Percentiles rank a stretch among this genome's conserved stretches.
Conservation (phyloP, 2,329 filamentous ascomycete species). For the Paecilomyces niveus region DNA sequence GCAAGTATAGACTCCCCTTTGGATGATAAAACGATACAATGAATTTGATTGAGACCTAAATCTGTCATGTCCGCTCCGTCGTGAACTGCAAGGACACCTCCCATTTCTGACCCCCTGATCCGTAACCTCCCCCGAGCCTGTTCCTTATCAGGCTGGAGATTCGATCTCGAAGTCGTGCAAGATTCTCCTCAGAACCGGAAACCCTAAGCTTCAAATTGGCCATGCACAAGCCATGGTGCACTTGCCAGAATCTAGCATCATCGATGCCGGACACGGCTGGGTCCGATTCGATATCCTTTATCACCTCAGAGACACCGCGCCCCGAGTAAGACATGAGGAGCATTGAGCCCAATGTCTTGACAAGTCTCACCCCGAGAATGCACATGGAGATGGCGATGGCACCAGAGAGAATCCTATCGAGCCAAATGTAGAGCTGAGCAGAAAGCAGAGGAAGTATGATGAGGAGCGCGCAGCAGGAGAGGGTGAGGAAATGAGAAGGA, state of each 20-base stretch:
- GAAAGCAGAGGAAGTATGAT: slow-evolving; percentile 76
- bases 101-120: slow-evolving; percentile 73
- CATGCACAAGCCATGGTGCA: slow-evolving; percentile 95
- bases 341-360: slow-evolving; percentile 83
- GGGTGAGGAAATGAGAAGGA: slow-evolving; percentile 87
- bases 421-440: slow-evolving; percentile 70
- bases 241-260: slow-evolving; percentile 96
- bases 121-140: slow-evolving; percentile 79
- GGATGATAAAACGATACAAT: neutral
- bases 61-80: slow-evolving; percentile 39
- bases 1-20: neutral
- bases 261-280: slow-evolving; percentile 69
- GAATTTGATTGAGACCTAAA: neutral
- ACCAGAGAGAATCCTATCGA: slow-evolving; percentile 75
- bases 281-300: slow-evolving; percentile 78
- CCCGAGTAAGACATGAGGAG: slow-evolving; percentile 81
- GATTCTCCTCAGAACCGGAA: slow-evolving; percentile 60
- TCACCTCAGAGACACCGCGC: slow-evolving; percentile 60
- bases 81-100: slow-evolving; percentile 83
- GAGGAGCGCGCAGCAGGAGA: slow-evolving; percentile 76
- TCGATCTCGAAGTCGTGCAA: slow-evolving; percentile 67
- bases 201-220: slow-evolving; percentile 82
- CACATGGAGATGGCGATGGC: slow-evolving; percentile 86
- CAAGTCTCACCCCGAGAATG: slow-evolving; percentile 71
- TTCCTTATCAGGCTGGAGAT: slow-evolving; percentile 76